Evolutionary conservation across 148 eudicot genomes (phyloP).

Genomic region (Silene latifolia): DNA sequence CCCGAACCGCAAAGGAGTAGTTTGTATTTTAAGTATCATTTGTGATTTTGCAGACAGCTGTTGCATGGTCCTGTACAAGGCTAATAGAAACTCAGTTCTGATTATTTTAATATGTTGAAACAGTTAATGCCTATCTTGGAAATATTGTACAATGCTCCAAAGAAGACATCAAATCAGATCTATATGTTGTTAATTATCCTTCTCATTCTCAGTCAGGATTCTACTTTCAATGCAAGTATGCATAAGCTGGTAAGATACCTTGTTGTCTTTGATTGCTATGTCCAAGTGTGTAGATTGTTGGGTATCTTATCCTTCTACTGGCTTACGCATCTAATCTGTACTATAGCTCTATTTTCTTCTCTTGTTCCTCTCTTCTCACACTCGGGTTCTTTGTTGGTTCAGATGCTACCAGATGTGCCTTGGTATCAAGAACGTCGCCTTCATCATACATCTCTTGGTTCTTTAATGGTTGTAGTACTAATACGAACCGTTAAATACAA

Average conservation of each 20-base stretch:
- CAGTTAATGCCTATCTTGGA: slow-evolving; percentile 96
- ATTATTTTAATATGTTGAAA: slow-evolving; percentile 13
- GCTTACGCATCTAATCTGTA: not conserved
- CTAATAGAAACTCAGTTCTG: not conserved
- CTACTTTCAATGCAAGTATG: slow-evolving; percentile 86
- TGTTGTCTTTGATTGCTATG: slow-evolving; percentile 12
- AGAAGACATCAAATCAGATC: slow-evolving; percentile 83
- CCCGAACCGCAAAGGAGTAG: not conserved
- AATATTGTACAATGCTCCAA: slow-evolving; percentile 75
- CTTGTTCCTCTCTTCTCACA: not conserved
- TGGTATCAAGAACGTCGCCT: slow-evolving; percentile 92
- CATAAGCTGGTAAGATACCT: slow-evolving; percentile 69
- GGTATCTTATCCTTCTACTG: not conserved
- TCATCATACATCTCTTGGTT: slow-evolving; percentile 83
- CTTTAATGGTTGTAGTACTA: slow-evolving; percentile 78
- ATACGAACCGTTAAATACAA: slow-evolving; percentile 92
- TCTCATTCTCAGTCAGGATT: slow-evolving; percentile 93
- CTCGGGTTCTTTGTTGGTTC: slow-evolving; percentile 20
- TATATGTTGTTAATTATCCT: slow-evolving; percentile 88
- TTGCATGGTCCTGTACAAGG: not conserved
- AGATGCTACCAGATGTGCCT: slow-evolving; percentile 81
- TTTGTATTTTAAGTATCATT: not conserved
- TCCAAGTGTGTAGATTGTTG: not conserved
- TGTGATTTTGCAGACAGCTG: not conserved
- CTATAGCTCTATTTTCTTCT: not conserved